Conservation (phyloP, 495 filamentous ascomycete genomes). For the Hypoxylon perforatum region DNA sequence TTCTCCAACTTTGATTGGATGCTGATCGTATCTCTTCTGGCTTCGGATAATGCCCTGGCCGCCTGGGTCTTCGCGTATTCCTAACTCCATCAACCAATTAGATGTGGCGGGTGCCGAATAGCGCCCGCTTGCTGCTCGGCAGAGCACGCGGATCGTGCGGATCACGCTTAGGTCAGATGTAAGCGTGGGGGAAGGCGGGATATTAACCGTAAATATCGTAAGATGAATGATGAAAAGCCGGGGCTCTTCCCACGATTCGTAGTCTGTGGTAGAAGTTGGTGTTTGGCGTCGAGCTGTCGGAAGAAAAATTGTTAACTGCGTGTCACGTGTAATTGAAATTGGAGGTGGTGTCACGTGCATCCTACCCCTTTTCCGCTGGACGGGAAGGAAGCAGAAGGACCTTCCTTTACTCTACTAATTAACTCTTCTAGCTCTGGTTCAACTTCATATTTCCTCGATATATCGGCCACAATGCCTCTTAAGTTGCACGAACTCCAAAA, state of each 20-base stretch:
- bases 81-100: not conserved
- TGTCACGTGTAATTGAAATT: not conserved
- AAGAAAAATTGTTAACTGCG: not conserved
- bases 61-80: not conserved
- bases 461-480: conserved; percentile 26
- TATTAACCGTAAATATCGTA: not conserved
- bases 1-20: not conserved
- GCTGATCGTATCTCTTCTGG: no score
- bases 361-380: not conserved
- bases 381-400: not conserved
- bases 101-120: not conserved
- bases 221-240: not conserved
- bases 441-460: not conserved
- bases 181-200: not conserved
- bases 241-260: not conserved
- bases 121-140: not conserved
- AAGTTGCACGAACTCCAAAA: conserved; percentile 41
- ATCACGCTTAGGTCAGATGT: not conserved
- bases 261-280: not conserved
- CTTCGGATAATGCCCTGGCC: not conserved
- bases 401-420: not conserved
- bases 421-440: not conserved
- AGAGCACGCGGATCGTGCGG: not conserved
- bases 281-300: not conserved
- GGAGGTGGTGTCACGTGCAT: not conserved